Evolutionary conservation across 2,329 filamentous ascomycete genomes (phyloP), one percentile per base, ranked within the genome.

Genomic region (Neurospora sp.): DNA sequence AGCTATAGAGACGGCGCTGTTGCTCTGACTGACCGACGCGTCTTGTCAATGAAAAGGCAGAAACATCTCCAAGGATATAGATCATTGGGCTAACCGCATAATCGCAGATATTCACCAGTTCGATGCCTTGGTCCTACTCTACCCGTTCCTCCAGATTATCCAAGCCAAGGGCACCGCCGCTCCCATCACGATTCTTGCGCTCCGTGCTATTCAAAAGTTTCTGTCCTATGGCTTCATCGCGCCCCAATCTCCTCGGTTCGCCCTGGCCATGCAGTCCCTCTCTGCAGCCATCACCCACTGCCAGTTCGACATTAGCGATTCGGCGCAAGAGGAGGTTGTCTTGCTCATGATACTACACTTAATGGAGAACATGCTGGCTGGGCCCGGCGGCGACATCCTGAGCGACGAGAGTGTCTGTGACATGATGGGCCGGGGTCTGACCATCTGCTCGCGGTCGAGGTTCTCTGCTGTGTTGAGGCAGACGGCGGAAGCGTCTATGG

Each of bases 331-430:
- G 77, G 96, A 99, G 80, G 93, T 98, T 68, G 96, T 99, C 15
- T 86, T 98, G 69, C 84, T 98, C 70, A 91, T 96, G 82, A 98
- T 99, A 76, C 81, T 99, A 71, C 96, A 97, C 78, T 86, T 99
- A 66, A 99, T 99, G 96, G 96, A 99, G 80, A 92, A 93, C 77
- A 97, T 99, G 91, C 90, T 99, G 76, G 96, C 94, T 17, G 93
- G 96, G 0, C 93, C 94, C 0, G 93, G 95, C 38, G 96, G 96
- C 43, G 91, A 96, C 74, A 88, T 98, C 11, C 84, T 99, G n/a
- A 96, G 95, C 71, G 96, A 99, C 76, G 95, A 98, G 82, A 98
- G 95, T 78, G 93, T 99, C 11, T 99, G 96, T 78, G 93, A 97
- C 79, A 98, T 99, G 93, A 98, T 99, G 95, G 96, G 97, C 79